These are phyloP conservation scores for Oxyria digyna DNA, from an alignment of 148 eudicot genomes.

Conservation along the genomic window DNA sequence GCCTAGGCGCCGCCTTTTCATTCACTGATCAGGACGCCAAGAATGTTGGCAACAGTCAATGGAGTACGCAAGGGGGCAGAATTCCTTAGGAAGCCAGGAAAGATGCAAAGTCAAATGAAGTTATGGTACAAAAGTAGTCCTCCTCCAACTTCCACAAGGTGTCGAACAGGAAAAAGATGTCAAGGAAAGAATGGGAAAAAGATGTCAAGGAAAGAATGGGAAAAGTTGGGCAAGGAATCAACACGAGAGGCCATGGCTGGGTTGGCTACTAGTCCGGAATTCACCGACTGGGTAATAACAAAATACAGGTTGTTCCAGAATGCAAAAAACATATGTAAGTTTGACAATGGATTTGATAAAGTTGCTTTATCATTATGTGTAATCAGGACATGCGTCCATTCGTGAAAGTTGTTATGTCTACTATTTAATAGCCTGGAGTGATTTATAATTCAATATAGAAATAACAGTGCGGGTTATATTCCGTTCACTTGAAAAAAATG, in stretches of 20 bases:
- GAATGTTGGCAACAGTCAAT: slow-evolving; percentile 12
- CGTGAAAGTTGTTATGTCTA: too few relatives aligned
- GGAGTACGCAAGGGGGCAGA: slow-evolving; percentile 35
- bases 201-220: slow-evolving; percentile 11
- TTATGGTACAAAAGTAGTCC: slow-evolving; percentile 30
- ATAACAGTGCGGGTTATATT: too few relatives aligned
- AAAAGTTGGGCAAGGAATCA: slow-evolving; percentile 7
- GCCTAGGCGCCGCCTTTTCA: too few relatives aligned
- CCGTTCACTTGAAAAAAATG: too few relatives aligned
- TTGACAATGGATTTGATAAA: too few relatives aligned
- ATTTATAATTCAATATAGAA: too few relatives aligned
- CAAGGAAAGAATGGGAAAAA: slow-evolving; percentile 2
- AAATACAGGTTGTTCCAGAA: slow-evolving; percentile 1
- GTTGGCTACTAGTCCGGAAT: neutral
- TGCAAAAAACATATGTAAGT: too few relatives aligned
- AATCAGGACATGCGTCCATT: too few relatives aligned
- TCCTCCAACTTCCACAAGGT: slow-evolving; percentile 45
- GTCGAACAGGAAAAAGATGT: neutral
- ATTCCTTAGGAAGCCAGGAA: slow-evolving; percentile 34
- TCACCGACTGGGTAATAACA: slow-evolving; percentile 10
- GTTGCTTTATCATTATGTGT: too few relatives aligned
- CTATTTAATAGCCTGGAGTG: too few relatives aligned
- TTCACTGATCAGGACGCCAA: too few relatives aligned
- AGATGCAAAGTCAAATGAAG: slow-evolving; percentile 13
- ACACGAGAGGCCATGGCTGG: slow-evolving; percentile 10